Evolutionary conservation across 2,329 filamentous ascomycete species (phyloP).

Genomic region (Phymatotrichopsis omnivora): DNA sequence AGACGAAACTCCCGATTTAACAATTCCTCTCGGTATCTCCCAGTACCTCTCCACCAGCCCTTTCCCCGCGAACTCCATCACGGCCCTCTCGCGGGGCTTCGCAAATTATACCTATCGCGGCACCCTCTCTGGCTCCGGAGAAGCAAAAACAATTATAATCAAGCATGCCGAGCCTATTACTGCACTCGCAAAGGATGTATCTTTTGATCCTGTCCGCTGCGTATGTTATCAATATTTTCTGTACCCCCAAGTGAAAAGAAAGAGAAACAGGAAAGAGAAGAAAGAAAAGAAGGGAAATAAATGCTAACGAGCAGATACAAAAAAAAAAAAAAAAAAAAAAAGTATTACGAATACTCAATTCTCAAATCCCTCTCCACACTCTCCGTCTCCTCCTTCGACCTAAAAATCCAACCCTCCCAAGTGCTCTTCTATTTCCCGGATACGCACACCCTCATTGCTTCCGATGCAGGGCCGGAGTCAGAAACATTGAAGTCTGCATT

Average conservation of each 20-base stretch:
- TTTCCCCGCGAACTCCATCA: no score
- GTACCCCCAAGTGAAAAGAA: not conserved
- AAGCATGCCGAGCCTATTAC: slow-evolving; percentile 1
- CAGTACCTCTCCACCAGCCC: no score
- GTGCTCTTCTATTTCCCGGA: no score
- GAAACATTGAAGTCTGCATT: not conserved
- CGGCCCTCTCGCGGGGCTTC: not conserved
- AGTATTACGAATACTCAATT: not conserved
- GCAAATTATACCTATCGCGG: slow-evolving; percentile 4
- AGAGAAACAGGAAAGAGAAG: not conserved
- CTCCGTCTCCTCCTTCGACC: no score
- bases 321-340: not conserved
- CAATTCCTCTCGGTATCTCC: no score
- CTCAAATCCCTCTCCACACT: not conserved
- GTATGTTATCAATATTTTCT: not conserved
- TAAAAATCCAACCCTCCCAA: no score
- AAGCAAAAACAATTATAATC: not conserved
- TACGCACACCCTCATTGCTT: no score
- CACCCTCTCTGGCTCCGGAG: not conserved
- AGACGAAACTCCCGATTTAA: no score
- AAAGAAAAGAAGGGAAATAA: no score
- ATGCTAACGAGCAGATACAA: not conserved
- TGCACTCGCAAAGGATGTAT: not conserved
- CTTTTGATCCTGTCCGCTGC: not conserved
- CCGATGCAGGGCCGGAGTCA: no score